These are phyloP conservation scores for Abelmoschus esculentus DNA, from an alignment of 345 rosid genomes.

Conservation along the genomic window DNA sequence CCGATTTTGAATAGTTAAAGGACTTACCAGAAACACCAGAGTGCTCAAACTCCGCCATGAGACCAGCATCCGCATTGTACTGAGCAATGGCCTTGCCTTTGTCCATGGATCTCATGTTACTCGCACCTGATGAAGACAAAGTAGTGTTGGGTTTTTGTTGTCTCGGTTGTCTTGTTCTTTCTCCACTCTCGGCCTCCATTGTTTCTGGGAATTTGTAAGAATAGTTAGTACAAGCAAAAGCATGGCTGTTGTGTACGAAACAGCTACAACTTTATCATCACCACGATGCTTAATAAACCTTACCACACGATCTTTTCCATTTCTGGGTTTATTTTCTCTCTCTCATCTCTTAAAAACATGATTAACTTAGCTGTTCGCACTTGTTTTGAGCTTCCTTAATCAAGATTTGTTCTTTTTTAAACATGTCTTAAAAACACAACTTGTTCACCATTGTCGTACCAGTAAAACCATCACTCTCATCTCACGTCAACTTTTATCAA, in stretches of 20 bases:
- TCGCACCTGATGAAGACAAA: conserved; percentile 31
- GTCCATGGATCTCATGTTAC: conserved; percentile 38
- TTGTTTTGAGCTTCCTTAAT: background rate
- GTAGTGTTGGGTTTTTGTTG: conserved; percentile 4
- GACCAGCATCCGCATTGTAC: conserved; percentile 66
- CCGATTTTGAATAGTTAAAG: conserved; percentile 61
- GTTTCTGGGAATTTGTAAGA: background rate
- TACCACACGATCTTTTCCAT: background rate
- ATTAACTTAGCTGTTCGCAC: background rate
- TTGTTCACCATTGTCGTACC: too few relatives aligned
- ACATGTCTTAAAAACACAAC: background rate
- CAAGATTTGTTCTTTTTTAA: background rate
- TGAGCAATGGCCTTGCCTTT: conserved; percentile 45
- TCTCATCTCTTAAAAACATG: background rate
- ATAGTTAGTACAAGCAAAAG: background rate
- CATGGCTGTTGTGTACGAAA: background rate
- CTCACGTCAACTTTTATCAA: background rate
- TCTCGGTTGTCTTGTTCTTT: conserved; percentile 13
- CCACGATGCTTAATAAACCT: background rate
- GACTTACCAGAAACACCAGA: conserved; percentile 57
- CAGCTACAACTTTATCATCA: background rate
- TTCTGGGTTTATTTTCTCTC: background rate
- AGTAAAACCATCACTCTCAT: background rate
- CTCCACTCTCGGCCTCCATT: conserved; percentile 12
- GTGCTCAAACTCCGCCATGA: conserved; percentile 63